These are phyloP conservation scores for Pseudogymnoascus sp. DNA, from an alignment of 2,329 filamentous ascomycete genomes.

Conservation along the genomic window DNA sequence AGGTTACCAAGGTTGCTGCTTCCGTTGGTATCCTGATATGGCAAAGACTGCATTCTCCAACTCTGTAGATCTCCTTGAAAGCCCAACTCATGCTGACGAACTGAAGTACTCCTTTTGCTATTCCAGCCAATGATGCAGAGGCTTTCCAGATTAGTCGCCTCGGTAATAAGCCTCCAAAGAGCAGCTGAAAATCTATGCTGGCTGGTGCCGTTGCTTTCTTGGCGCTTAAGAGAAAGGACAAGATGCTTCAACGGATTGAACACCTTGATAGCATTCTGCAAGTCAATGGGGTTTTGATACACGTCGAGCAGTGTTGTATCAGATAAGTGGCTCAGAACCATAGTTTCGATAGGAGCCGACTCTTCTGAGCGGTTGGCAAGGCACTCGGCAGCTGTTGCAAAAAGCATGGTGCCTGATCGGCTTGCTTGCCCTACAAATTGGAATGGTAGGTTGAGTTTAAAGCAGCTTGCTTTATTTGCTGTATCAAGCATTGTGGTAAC, in stretches of 20 bases:
- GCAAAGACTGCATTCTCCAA: conserved; percentile 26
- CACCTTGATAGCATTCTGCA: conserved; percentile 39
- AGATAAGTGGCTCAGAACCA: conserved; percentile 43
- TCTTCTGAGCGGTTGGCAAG: conserved; percentile 38
- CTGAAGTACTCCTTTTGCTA: conserved; percentile 18
- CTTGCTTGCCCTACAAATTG: conserved; percentile 39
- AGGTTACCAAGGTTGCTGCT: conserved; percentile 16
- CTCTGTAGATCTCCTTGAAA: conserved; percentile 12
- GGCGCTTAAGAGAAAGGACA: conserved; percentile 38
- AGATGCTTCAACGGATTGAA: conserved; percentile 37
- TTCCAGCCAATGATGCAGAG: conserved; percentile 40
- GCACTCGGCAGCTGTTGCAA: conserved; percentile 44
- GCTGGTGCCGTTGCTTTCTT: conserved; percentile 31
- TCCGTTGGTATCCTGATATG: conserved; percentile 16
- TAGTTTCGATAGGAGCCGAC: conserved; percentile 33
- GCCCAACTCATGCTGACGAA: conserved; percentile 15
- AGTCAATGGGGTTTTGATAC: conserved; percentile 43
- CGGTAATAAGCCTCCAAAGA: conserved; percentile 42
- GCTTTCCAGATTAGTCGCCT: conserved; percentile 36
- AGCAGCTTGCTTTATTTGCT: conserved; percentile 33
- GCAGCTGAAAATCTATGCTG: conserved; percentile 35
- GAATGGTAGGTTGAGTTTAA: conserved; percentile 45
- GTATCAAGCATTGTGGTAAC: conserved; percentile 37
- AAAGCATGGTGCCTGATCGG: conserved; percentile 41
- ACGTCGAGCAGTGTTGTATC: conserved; percentile 40